Evolutionary conservation across 257 asterid genomes (phyloP).

Genomic region (Nicotiana tomentosiformis): DNA sequence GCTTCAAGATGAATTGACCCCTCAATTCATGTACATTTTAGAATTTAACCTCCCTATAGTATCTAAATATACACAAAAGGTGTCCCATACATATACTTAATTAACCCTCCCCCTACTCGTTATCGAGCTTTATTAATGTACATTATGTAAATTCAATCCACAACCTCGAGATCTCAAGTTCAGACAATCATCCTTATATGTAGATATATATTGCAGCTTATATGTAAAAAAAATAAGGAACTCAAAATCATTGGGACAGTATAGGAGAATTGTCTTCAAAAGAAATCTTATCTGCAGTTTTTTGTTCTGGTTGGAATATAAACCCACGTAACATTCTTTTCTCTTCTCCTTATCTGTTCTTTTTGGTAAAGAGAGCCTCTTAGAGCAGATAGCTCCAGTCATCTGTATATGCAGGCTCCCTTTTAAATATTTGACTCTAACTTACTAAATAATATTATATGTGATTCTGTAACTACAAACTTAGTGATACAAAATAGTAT

Average conservation of each 20-base stretch:
- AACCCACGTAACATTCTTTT: neutral
- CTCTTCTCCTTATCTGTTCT: neutral
- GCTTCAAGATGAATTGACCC: slow-evolving; percentile 2
- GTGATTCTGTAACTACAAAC: neutral
- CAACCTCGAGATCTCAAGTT: slow-evolving; percentile 7
- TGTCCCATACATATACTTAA: neutral
- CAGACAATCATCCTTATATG: neutral
- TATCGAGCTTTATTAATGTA: neutral
- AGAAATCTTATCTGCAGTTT: neutral
- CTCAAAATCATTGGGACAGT: slow-evolving; percentile 7
- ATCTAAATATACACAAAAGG: neutral
- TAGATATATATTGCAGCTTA: neutral
- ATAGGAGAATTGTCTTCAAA: slow-evolving; percentile 1
- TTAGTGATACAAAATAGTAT: neutral
- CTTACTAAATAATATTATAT: neutral
- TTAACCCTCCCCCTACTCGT: neutral
- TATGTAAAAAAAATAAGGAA: slow-evolving; percentile 1
- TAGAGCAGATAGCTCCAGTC: too few species aligned
- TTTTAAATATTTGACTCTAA: too few species aligned
- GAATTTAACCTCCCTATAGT: neutral
- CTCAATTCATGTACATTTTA: neutral
- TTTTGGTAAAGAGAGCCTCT: too few species aligned
- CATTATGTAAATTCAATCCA: slow-evolving; percentile 3
- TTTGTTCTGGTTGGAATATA: neutral
- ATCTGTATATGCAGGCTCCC: too few species aligned